These are phyloP conservation scores for Brassica napus DNA, from an alignment of 345 rosid genomes.

Conservation along the genomic window Da-Ae NC_063445.1:55194501-55195000, in stretches of 20 bases:
- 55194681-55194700: conserved; percentile 17
- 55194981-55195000: conserved; percentile 93
- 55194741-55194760: conserved; percentile 59
- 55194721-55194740: conserved; percentile 51
- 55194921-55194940: conserved; percentile 47
- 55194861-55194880: conserved; percentile 46
- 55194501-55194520: conserved; percentile 49
- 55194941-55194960: conserved; percentile 82
- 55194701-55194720: conserved; percentile 36
- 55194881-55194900: conserved; percentile 61
- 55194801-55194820: conserved; percentile 47
- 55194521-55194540: conserved; percentile 71
- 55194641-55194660: conserved; percentile 25
- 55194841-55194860: conserved; percentile 64
- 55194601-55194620: conserved; percentile 38
- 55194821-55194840: conserved; percentile 66
- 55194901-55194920: conserved; percentile 58
- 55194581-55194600: conserved; percentile 44
- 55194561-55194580: conserved; percentile 37
- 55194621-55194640: conserved; percentile 40
- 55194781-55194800: conserved; percentile 45
- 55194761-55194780: conserved; percentile 51
- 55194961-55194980: conserved; percentile 88
- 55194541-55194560: conserved; percentile 47
- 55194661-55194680: conserved; percentile 21